Percentiles rank a stretch among this genome's conserved stretches.
phyloP scores from a whole-genome alignment of 2,329 filamentous ascomycete genomes.

The Pseudocercospora fijiensis region DNA sequence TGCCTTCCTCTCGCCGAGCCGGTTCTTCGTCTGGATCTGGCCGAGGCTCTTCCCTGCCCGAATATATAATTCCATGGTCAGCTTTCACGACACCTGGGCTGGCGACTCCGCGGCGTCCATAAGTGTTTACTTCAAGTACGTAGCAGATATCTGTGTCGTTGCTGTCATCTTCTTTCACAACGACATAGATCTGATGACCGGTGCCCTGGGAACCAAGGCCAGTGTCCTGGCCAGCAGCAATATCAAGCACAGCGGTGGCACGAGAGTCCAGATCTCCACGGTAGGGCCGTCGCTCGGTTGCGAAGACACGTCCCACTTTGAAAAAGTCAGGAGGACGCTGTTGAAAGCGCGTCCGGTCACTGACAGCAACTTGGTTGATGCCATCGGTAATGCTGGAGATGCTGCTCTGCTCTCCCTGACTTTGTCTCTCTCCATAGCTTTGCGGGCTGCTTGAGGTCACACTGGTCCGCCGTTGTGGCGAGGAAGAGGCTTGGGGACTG shows the following conservation, averaged over 20 bases:
- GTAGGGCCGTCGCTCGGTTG: neutral
- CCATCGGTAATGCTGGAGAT: too few species aligned
- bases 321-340: neutral
- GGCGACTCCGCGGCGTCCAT: neutral
- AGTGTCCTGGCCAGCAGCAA: too few species aligned
- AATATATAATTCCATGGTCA: conserved; percentile 10
- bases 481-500: neutral
- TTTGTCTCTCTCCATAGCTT: neutral
- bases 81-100: neutral
- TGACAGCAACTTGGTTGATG: too few species aligned
- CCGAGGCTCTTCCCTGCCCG: neutral
- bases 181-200: neutral
- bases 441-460: neutral
- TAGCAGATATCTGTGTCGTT: neutral
- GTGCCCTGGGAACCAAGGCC: neutral
- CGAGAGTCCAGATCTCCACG: too few species aligned
- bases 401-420: neutral
- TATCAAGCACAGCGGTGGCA: too few species aligned
- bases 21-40: neutral
- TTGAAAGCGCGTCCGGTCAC: neutral
- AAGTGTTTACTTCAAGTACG: conserved; percentile 10
- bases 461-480: neutral
- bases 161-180: neutral
- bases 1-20: neutral
- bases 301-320: neutral